These are phyloP conservation scores for Pleurostoma richardsiae DNA, from an alignment of 2,329 filamentous ascomycete genomes.

Conservation along the genomic window DNA sequence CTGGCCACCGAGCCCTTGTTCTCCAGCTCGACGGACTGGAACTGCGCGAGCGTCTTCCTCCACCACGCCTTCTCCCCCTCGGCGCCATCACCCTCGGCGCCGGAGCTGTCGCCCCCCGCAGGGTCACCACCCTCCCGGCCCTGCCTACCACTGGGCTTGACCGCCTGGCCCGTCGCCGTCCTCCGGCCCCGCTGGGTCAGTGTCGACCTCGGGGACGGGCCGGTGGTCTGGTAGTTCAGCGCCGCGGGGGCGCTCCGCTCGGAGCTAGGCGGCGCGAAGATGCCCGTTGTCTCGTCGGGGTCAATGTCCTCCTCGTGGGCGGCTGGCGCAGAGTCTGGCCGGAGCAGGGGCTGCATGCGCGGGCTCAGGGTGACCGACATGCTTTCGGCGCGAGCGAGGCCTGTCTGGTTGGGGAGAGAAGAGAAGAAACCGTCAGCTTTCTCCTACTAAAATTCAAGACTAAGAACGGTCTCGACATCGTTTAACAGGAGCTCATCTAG, in stretches of 20 bases:
- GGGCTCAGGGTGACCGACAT: slow-evolving; percentile 8
- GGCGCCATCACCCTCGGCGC: slow-evolving; percentile 3
- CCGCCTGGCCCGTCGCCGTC: background rate
- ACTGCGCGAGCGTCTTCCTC: slow-evolving; percentile 45
- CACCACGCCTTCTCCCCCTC: slow-evolving; percentile 30
- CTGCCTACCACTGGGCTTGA: background rate
- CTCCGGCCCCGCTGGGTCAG: background rate
- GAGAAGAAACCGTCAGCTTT: background rate
- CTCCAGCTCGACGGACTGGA: slow-evolving; percentile 68
- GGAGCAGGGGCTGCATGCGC: slow-evolving; percentile 2
- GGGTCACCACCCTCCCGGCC: slow-evolving; percentile 1
- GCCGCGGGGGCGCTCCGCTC: background rate
- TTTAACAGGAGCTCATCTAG: no score
- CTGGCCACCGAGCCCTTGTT: slow-evolving; percentile 81
- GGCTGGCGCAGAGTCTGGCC: background rate
- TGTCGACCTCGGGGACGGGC: slow-evolving; percentile 1
- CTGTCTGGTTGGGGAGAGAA: slow-evolving; percentile 2
- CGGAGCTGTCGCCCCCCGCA: background rate
- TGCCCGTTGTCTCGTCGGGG: slow-evolving; percentile 7
- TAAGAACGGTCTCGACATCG: background rate
- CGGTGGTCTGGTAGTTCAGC: slow-evolving; percentile 10
- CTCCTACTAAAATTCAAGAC: background rate
- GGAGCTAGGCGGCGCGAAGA: slow-evolving; percentile 1
- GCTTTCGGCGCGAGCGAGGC: slow-evolving; percentile 8
- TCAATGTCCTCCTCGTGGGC: background rate